These are phyloP conservation scores for Schizosaccharomyces versatilis DNA, from an alignment of 1,139 yeast species.

Conservation along the genomic window DNA sequence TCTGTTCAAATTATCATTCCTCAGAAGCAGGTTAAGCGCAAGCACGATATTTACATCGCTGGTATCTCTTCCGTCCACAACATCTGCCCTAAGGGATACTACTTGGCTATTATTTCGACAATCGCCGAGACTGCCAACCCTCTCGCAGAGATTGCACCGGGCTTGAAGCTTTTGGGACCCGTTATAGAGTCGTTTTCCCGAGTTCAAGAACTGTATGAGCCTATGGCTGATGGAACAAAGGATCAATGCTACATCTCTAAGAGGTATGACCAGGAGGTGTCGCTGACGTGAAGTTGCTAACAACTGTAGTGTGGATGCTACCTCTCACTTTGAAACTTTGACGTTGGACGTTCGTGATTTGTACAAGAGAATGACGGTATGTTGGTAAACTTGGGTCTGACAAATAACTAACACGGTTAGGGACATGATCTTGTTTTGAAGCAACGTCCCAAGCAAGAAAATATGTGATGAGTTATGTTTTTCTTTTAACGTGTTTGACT, in stretches of 20 bases:
- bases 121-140: slow-evolving; percentile 86
- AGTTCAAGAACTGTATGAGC: slow-evolving; percentile 77
- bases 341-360: slow-evolving; percentile 93
- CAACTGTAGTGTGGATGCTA: slow-evolving; percentile 52
- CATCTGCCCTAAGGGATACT: slow-evolving; percentile 76
- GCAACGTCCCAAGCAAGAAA: slow-evolving; percentile 3
- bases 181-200: slow-evolving; percentile 76
- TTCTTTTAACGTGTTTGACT: no score
- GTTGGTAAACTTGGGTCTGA: no score
- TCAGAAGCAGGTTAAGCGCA: slow-evolving; percentile 82
- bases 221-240: slow-evolving; percentile 56
- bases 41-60: slow-evolving; percentile 77
- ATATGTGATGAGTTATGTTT: no score
- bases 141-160: slow-evolving; percentile 81
- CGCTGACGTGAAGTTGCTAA: not conserved
- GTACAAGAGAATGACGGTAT: slow-evolving; percentile 52
- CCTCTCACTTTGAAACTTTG: slow-evolving; percentile 87
- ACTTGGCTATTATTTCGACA: slow-evolving; percentile 82
- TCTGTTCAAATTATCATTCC: slow-evolving; percentile 89
- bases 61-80: slow-evolving; percentile 75
- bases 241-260: slow-evolving; percentile 65
- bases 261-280: slow-evolving; percentile 8
- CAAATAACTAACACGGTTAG: no score
- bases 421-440: slow-evolving; percentile 23
- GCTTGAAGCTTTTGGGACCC: slow-evolving; percentile 71